These are phyloP conservation scores for Coemansia sp. DNA, from an alignment of 192 early-diverging fungal species.

Conservation along the genomic window DNA sequence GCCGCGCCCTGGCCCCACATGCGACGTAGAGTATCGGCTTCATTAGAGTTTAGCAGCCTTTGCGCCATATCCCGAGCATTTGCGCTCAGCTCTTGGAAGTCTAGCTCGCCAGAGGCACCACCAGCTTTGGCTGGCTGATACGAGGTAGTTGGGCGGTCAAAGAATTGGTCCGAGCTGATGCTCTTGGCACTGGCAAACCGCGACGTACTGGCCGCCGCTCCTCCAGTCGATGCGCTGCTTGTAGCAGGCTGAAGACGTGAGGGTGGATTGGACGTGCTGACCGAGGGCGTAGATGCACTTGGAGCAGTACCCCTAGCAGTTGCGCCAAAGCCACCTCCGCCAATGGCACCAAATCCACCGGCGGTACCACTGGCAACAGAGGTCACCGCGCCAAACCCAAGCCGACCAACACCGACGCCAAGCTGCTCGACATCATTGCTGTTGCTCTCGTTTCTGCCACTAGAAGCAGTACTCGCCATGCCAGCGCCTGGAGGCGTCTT, in stretches of 20 bases:
- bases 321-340: slow-evolving; percentile 61
- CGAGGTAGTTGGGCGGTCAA: slow-evolving; percentile 69
- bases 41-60: slow-evolving; percentile 54
- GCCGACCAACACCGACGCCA: slow-evolving; percentile 68
- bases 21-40: slow-evolving; percentile 54
- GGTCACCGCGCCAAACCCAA: slow-evolving; percentile 59
- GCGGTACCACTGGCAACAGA: not conserved
- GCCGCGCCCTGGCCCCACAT: slow-evolving; percentile 54
- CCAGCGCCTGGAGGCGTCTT: not conserved
- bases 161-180: slow-evolving; percentile 86
- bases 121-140: slow-evolving; percentile 61
- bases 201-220: not conserved
- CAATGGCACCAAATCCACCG: slow-evolving; percentile 26
- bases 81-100: slow-evolving; percentile 55
- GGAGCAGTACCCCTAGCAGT: slow-evolving; percentile 14
- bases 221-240: not conserved
- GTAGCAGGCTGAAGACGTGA: not conserved
- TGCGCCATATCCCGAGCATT: slow-evolving; percentile 58
- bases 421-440: slow-evolving; percentile 58
- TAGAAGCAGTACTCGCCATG: not conserved
- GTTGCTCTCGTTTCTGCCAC: not conserved
- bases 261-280: not conserved
- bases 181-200: slow-evolving; percentile 27
- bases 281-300: slow-evolving; percentile 8
- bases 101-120: slow-evolving; percentile 75